phyloP scores from a whole-genome alignment of 768 basidiomycete genomes.

The Mrakia frigida region DNA sequence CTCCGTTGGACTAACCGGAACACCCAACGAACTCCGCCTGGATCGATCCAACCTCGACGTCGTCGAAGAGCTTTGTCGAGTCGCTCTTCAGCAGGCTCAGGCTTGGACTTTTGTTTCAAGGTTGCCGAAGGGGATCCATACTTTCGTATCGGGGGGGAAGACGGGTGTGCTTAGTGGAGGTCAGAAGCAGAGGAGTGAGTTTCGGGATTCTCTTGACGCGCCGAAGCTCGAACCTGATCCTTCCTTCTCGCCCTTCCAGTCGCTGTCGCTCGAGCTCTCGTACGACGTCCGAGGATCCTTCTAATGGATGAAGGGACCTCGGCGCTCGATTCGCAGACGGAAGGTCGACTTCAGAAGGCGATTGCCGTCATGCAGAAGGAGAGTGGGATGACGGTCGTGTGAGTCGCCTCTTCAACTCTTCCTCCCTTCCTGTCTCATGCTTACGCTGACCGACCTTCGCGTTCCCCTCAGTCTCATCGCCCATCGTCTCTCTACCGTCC shows the following conservation, averaged over 20 bases:
- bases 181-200: slow-evolving; percentile 35
- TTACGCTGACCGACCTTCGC: background rate
- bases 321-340: slow-evolving; percentile 32
- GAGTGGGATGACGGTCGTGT: slow-evolving; percentile 34
- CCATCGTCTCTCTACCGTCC: slow-evolving; percentile 31
- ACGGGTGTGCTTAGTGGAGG: slow-evolving; percentile 43
- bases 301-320: slow-evolving; percentile 34
- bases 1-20: slow-evolving; percentile 42
- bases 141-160: slow-evolving; percentile 37
- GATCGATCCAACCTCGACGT: slow-evolving; percentile 37
- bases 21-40: slow-evolving; percentile 34
- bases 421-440: background rate
- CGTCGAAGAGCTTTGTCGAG: slow-evolving; percentile 33
- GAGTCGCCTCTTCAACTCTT: background rate
- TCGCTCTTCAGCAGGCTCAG: slow-evolving; percentile 39
- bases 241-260: background rate
- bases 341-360: slow-evolving; percentile 26
- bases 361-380: slow-evolving; percentile 30
- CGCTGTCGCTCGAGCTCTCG: slow-evolving; percentile 34
- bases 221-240: background rate
- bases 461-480: no score
- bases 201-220: background rate
- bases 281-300: slow-evolving; percentile 29
- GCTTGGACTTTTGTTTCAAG: slow-evolving; percentile 42
- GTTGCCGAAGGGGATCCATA: slow-evolving; percentile 41